Evolutionary conservation across 805 yeast species (phyloP), one percentile per base, ranked within the genome.

Genomic region (Sugiyamaella qingdaonensis): DNA sequence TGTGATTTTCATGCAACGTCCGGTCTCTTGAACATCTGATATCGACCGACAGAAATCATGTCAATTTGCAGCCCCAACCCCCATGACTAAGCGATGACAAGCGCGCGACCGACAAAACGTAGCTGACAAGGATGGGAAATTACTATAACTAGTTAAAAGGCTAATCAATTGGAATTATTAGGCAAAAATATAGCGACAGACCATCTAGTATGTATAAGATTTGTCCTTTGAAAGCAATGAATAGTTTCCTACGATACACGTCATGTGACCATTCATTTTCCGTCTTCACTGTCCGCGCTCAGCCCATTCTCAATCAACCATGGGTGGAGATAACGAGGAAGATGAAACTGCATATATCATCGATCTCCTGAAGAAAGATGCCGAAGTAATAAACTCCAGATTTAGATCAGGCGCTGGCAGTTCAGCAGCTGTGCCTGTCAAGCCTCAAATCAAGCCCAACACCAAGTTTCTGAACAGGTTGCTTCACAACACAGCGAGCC

Each of bases 341-440:
- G 35, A 39, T 3, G 48, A 42, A 1, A 18, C 18, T 14, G 49
- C 54, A 4, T 37, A 53, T 34, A 46, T 55, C 34, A 47, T 53
- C 8, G 48, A 55, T 5, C 39, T 55, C 32, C 42, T 55, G 21
- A 55, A 53, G 34, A 31, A 47, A 13, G 58, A 55, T 45, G 58
- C 58, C 13, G 31, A 14, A 10, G 34, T 4, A 33, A 32, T 45
- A 14, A 45, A 45, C 16, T 18, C 36, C 13, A 13, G 48, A 14
- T 45, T 31, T 37, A 16, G 19, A 4, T 21, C 10, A 3, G 19
- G 19, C 8, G 13, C 24, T n/a, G 39, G 14, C n/a, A 31, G n/a
- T n/a, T n/a, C 35, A 3, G 4, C n/a, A 3, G 16, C 48, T 10
- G 14, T 10, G 9, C 21, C 11, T 9, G 37, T 19, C 16, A 24